Percentiles rank a stretch among this genome's conserved stretches.
Evolutionary conservation across 139 green algal species (phyloP).

Genomic region (Chlamydomonas sphaeroides): DNA sequence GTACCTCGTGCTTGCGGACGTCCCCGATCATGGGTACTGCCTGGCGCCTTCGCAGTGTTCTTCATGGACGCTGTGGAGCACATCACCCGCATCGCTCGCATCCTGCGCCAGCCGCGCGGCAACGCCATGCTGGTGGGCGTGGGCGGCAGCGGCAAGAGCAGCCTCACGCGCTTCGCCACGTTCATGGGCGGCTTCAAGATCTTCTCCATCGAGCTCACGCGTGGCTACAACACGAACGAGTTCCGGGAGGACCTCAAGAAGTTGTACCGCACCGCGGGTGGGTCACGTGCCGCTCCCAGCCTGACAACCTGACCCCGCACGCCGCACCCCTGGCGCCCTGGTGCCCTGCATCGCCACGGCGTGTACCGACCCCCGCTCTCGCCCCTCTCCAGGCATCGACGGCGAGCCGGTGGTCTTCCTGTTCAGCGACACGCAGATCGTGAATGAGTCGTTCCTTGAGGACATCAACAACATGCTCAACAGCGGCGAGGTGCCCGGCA

Average conservation of each 20-base stretch:
- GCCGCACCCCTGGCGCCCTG: no score
- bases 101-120: constrained; percentile 84
- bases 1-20: no score
- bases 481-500: constrained; percentile 78
- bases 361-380: no score
- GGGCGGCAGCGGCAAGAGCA: constrained; percentile 84
- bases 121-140: constrained; percentile 91
- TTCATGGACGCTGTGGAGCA: constrained; percentile 89
- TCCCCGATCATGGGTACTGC: not conserved
- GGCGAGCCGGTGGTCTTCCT: constrained; percentile 79
- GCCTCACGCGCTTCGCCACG: constrained; percentile 81
- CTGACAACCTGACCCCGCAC: no score
- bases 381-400: constrained; percentile 73
- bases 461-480: constrained; percentile 92
- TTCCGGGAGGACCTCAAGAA: constrained; percentile 89
- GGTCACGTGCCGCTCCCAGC: no score
- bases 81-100: constrained; percentile 73
- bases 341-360: no score
- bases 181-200: constrained; percentile 76
- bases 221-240: constrained; percentile 73
- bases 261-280: constrained; percentile 68
- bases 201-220: constrained; percentile 73
- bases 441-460: constrained; percentile 81
- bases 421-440: constrained; percentile 83
- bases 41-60: constrained; percentile 66